Evolutionary conservation across 2,329 filamentous ascomycete species (phyloP), one percentile per base, ranked within the genome.

Genomic region (Magnaporthiopsis rhizophila): DNA sequence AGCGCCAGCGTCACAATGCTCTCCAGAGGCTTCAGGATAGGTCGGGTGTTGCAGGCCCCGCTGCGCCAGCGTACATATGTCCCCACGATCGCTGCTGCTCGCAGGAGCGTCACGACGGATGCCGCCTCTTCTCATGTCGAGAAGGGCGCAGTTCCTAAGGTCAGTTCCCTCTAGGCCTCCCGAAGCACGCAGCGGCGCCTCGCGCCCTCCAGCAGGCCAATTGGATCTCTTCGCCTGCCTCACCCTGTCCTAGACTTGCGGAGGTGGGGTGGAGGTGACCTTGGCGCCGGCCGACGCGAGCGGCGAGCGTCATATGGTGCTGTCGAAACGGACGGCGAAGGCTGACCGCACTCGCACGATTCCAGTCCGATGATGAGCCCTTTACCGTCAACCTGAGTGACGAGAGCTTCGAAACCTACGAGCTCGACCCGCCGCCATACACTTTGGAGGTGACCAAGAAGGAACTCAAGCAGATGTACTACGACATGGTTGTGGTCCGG

Each of bases 371-470:
- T 78, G 92, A 97, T 74, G 90, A 96, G 85, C 87, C 88, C 69
- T 98, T 99, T 83, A 86, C 89, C 74, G 87, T 99, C 77, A 89
- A 87, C 74, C 89, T 99, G 77, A 96, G 92, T 77, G 92, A 97
- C 78, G 94, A 98, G 89, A 94, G 91, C 83, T 99, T 98, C 83
- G 95, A 99, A 86, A 97, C 95, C 65, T 99, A 98, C 82, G 92
- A 97, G 84, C 87, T 99, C 76, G 95, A 99, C 81, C 93, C 94
- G 72, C 95, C 95, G 69, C 83, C 92, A 65, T 97, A 97, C 85
- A 93, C 91, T 68, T 82, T 99, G 72, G 84, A 96, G 73, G 91
- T 92, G 69, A 98, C 94, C 74, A 99, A 99, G 89, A 92, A 91
- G 81, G 91, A 98, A 83, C 83, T 99, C 77, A 98, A 96, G 88